Evolutionary conservation across 225 moss, liverwort and hornwort species (phyloP), one percentile per base, ranked within the genome.

Genomic region (Marchantia polymorpha): DNA sequence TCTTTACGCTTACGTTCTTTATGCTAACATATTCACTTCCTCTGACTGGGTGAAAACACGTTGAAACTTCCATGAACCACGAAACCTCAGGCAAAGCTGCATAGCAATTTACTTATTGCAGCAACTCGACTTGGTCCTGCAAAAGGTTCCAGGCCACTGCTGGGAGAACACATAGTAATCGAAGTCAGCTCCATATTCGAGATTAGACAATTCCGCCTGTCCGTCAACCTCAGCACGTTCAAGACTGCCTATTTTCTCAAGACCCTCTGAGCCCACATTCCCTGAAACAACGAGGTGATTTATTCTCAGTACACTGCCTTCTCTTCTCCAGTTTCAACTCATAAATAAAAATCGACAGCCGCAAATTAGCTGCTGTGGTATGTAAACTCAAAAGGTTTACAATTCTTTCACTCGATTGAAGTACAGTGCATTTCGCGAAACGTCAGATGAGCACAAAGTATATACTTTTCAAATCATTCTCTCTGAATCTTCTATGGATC

Each of bases 101-200:
- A n/a, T 15, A 27, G 75, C 20, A 50, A 4, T 51, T 77, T 80
- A 90, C 88, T 80, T 83, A 53, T 85, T 25, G 83, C 89, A 92
- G 68, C 88, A 90, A 31, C 78, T 69, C 12, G 79, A 86, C 25
- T 83, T 79, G 0, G 66, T 31, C 65, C 86, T 66, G 79, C 88
- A 90, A 52, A 77, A 88, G 22, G 86, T 86, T 75, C 89, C 92
- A 8, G 88, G 88, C 90, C 89, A 90, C 76, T 92, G 89, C 59
- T 89, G 88, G 53, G 86, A 78, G 31, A 90, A 90, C 59, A 89
- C 69, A 30, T 86, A 90, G 31, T 90, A 90, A 39, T 92, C 88
- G 71, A 88, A 87, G 3, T 79, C 55, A 46, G 31, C 60, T 64
- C 75, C 54, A 76, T 53, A 15, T n/a, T 46, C 47, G 8, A 70